Evolutionary conservation across 2,329 filamentous ascomycete genomes (phyloP), one percentile per base, ranked within the genome.

Genomic region (Ophiostoma pallidulum): DNA sequence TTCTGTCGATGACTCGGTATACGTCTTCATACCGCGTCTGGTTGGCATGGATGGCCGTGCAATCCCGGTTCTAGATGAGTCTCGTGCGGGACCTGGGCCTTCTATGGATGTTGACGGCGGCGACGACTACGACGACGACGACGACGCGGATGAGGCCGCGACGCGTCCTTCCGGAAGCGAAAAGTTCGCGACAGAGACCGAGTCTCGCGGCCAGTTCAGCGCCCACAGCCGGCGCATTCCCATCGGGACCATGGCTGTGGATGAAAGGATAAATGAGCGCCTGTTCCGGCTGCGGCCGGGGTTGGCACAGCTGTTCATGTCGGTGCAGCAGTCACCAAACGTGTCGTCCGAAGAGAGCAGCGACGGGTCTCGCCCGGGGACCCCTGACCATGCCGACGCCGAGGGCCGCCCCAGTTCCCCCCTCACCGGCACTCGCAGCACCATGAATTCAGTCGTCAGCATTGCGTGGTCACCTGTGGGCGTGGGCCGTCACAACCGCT

Each of bases 381-480:
- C 24, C 10, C 6, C 24, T 28, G 24, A 5, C 6, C 6, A 28
- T 10, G 53, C 56, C 24, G 57, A 48, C 22, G 54, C 54, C 14
- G 53, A 51, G 3, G 59, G 59, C 4, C 51, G 47, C 7, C 54
- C 56, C 0, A 56, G 41, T 1, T 57, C 55, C 18, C 53, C 48
- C 9, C 46, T 44, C 41, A n/a, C 42, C 16, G 44, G 41, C 20
- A 42, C 50, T 2, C 75, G 74, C 4, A 66, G 66, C 40, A 70
- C 72, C 4, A 64, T 80, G 55, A 77, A 75, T 52, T 75, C 80
- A 54, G 68, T 75, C 14, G 67, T 78, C 13, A 61, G 65, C 8
- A 53, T 79, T 18, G 71, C 68, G 41, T 80, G 77, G 77, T 79
- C 75, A n/a, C 75, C 76, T 0, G 62, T 62, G n/a, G 74, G 73